Evolutionary conservation across 805 yeast species (phyloP).

Genomic region (Jamesozyma spencerorum): DNA sequence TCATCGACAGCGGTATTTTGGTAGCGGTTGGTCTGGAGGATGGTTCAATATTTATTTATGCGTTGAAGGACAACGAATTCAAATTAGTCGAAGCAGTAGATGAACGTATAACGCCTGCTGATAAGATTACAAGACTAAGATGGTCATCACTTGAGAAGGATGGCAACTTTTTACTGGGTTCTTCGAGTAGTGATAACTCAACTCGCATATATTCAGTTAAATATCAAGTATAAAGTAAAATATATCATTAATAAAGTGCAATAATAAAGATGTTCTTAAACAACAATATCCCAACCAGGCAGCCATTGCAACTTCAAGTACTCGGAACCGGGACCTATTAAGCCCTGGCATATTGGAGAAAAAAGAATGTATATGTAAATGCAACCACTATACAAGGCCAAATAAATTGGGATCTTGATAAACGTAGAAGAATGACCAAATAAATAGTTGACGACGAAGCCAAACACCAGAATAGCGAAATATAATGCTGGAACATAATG

Average conservation of each 20-base stretch:
- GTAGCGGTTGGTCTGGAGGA: constrained; percentile 63
- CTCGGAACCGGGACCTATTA: constrained; percentile 47
- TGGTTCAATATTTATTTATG: constrained; percentile 47
- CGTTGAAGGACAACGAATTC: constrained; percentile 29
- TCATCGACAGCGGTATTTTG: constrained; percentile 26
- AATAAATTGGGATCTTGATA: constrained; percentile 33
- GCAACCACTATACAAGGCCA: constrained; percentile 37
- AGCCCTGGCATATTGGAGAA: constrained; percentile 71
- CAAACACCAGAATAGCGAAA: constrained; percentile 73
- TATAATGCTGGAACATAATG: constrained; percentile 93
- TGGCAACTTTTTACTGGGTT: constrained; percentile 43
- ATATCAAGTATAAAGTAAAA: not conserved
- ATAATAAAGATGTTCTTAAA: constrained; percentile 4
- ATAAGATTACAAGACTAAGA: constrained; percentile 48
- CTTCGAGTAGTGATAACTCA: constrained; percentile 54
- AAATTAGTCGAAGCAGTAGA: constrained; percentile 30
- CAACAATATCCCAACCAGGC: constrained; percentile 43
- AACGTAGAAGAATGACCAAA: constrained; percentile 18
- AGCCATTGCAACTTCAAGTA: constrained; percentile 47
- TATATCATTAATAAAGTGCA: not conserved
- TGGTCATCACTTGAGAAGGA: constrained; percentile 36
- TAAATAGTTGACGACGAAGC: constrained; percentile 24
- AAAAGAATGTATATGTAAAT: constrained; percentile 51
- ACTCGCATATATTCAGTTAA: constrained; percentile 31
- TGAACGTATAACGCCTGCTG: constrained; percentile 44